Conservation (phyloP, 2,329 filamentous ascomycete genomes). For the Boeremia exigua region DNA sequence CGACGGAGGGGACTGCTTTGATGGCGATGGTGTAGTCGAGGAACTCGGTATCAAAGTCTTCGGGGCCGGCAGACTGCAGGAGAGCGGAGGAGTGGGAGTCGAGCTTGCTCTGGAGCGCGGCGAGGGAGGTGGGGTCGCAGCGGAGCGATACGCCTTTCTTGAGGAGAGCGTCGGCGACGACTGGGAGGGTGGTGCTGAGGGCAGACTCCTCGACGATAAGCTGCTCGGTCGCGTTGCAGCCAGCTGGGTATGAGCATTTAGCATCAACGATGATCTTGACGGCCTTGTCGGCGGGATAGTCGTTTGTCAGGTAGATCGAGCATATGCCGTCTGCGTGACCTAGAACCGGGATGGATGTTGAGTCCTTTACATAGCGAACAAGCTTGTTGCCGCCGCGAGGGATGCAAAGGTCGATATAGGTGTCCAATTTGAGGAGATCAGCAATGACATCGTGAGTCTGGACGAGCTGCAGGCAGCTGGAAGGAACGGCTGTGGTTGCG, state of each 20-base stretch:
- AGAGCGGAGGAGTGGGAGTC: conserved; percentile 49
- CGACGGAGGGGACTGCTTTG: conserved; percentile 71
- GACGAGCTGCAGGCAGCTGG: conserved; percentile 89
- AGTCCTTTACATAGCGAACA: conserved; percentile 85
- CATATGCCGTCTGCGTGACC: conserved; percentile 96
- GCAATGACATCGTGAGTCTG: conserved; percentile 90
- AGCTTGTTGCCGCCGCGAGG: conserved; percentile 90
- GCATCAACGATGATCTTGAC: conserved; percentile 83
- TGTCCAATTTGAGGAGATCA: conserved; percentile 83
- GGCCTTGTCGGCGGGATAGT: conserved; percentile 75
- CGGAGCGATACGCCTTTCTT: conserved; percentile 80
- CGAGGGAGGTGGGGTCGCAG: conserved; percentile 75
- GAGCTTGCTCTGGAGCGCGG: conserved; percentile 62
- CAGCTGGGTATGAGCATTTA: conserved; percentile 92
- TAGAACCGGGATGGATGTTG: conserved; percentile 92
- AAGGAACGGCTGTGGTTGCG: conserved; percentile 74
- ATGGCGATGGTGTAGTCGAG: conserved; percentile 83
- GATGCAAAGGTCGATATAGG: conserved; percentile 92
- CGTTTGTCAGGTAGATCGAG: conserved; percentile 80
- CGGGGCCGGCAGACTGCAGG: conserved; percentile 69
- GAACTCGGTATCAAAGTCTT: conserved; percentile 89
- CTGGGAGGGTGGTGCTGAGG: conserved; percentile 70
- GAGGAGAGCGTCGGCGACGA: conserved; percentile 75
- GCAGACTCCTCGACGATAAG: conserved; percentile 80
- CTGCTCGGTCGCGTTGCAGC: conserved; percentile 94